Percentiles rank a stretch among this genome's conserved stretches.
These are phyloP conservation scores for Globisporangium emineosum DNA, from an alignment of 352 stramenopile species.

Conservation along the genomic window DNA sequence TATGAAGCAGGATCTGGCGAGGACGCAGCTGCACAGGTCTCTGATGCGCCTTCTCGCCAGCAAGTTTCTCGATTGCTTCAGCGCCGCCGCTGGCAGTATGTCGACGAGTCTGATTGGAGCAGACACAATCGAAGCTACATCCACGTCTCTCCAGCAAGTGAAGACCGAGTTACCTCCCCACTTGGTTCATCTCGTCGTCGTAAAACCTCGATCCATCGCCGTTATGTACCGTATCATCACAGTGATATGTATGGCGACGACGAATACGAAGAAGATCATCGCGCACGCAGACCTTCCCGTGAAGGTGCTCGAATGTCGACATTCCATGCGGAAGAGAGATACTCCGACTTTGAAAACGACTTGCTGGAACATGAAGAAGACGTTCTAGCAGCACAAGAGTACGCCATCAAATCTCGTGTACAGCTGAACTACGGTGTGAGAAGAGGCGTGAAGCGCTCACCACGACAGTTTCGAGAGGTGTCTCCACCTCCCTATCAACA, in stretches of 20 bases:
- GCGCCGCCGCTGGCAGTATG: slow-evolving; percentile 9
- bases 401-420: neutral
- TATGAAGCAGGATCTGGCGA: neutral
- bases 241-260: neutral
- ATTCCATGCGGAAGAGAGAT: slow-evolving; percentile 6
- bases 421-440: slow-evolving; percentile 4
- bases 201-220: neutral
- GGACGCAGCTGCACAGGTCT: neutral
- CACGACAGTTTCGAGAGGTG: slow-evolving; percentile 1
- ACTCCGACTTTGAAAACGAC: slow-evolving; percentile 8
- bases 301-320: neutral
- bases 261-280: neutral
- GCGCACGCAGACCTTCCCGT: neutral
- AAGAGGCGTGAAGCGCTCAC: neutral
- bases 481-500: slow-evolving; percentile 6
- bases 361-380: slow-evolving; percentile 17
- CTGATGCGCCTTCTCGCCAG: slow-evolving; percentile 3
- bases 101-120: slow-evolving; percentile 14
- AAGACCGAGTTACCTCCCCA: neutral
- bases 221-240: slow-evolving; percentile 9
- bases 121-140: slow-evolving; percentile 6
- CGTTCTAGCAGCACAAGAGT: slow-evolving; percentile 11
- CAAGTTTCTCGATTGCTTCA: slow-evolving; percentile 1
- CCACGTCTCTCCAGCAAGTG: slow-evolving; percentile 1
- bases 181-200: neutral